phyloP scores from a whole-genome alignment of 176 grass and related monocot species.

The Urochloa ruziziensis region DNA sequence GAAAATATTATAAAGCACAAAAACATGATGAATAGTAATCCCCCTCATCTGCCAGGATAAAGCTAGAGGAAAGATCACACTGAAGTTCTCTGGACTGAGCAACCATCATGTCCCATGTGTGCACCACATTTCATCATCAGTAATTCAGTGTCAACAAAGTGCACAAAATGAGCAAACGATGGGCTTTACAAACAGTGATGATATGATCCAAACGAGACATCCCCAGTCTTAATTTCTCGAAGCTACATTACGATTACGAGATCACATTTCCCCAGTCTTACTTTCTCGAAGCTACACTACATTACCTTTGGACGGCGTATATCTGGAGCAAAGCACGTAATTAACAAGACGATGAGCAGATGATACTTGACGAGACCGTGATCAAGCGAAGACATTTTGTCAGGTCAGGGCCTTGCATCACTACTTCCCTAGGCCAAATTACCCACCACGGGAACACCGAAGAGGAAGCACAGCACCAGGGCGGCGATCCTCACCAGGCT shows the following conservation, averaged over 20 bases:
- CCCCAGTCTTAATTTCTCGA: too few species aligned
- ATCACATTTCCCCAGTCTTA: not conserved
- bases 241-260: too few species aligned
- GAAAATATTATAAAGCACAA: not conserved
- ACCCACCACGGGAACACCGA: not conserved
- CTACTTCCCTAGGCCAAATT: not conserved
- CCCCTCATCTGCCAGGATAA: not conserved
- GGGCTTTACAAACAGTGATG: not conserved
- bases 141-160: not conserved
- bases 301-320: not conserved
- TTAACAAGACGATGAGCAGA: not conserved
- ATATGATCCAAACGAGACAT: not conserved
- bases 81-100: not conserved
- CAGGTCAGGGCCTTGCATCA: not conserved
- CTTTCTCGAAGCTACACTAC: not conserved
- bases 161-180: not conserved
- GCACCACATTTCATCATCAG: not conserved
- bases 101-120: not conserved
- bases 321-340: not conserved
- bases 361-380: not conserved
- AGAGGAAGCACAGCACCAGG: conserved; percentile 5
- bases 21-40: not conserved
- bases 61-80: not conserved
- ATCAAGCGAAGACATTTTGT: not conserved
- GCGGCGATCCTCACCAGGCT: conserved; percentile 9